Conservation (phyloP, 78 protist species). For the Guillardia theta region DNA sequence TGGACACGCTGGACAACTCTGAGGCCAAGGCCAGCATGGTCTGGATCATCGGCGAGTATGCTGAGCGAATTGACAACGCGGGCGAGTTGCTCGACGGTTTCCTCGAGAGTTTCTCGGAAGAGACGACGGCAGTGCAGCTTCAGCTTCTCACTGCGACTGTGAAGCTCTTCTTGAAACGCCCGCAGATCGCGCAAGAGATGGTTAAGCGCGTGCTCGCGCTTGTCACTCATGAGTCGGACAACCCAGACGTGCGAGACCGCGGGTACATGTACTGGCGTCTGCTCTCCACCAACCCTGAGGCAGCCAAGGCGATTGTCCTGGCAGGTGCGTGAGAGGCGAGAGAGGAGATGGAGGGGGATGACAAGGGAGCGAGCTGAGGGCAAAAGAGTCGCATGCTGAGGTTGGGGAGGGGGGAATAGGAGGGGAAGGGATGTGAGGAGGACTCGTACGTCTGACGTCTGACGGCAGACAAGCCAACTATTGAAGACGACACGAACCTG, state of each 20-base stretch:
- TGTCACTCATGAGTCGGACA: conserved; percentile 88
- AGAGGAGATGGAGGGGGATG: background rate
- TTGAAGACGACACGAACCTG: conserved; percentile 80
- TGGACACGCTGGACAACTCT: conserved; percentile 82
- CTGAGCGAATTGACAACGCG: conserved; percentile 98
- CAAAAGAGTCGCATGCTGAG: background rate
- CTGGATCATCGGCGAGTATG: conserved; percentile 90
- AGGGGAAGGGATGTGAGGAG: background rate
- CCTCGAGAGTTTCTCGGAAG: conserved; percentile 89
- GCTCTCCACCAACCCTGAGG: conserved; percentile 93
- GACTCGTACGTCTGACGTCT: too few relatives aligned
- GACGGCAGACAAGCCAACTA: conserved; percentile 79
- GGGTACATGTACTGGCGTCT: conserved; percentile 99
- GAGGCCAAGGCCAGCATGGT: conserved; percentile 21
- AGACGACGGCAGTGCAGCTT: conserved; percentile 90
- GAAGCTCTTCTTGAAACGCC: conserved; percentile 95
- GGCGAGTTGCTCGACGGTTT: conserved; percentile 87
- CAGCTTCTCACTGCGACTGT: conserved; percentile 96
- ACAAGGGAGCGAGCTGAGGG: background rate
- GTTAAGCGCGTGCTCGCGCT: background rate
- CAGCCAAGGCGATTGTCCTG: conserved; percentile 82
- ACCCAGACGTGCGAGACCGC: conserved; percentile 99
- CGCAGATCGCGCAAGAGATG: conserved; percentile 44
- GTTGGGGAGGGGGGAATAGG: too few relatives aligned
- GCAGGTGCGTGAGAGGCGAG: too few relatives aligned